Percentiles rank a stretch among this genome's conserved stretches.
These are phyloP conservation scores for Ceratobasidium sp. DNA, from an alignment of 1,284 basidiomycete genomes.

Conservation along the genomic window DNA sequence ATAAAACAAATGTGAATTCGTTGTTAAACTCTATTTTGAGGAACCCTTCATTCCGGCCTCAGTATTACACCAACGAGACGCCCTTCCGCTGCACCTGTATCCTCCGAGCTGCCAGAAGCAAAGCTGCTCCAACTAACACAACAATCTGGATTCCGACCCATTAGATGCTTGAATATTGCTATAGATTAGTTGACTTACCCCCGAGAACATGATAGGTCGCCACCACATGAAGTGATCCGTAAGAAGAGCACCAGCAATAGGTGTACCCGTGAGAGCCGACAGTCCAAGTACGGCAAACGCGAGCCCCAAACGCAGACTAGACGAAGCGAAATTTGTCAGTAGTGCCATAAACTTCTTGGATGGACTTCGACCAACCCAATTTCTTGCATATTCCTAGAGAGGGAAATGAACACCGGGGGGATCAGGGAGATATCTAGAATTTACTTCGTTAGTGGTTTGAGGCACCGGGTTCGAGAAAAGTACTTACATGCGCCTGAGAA, in stretches of 20 bases:
- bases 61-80: conserved; percentile 13
- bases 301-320: conserved; percentile 39
- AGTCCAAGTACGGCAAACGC: conserved; percentile 39
- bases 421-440: conserved; percentile 34
- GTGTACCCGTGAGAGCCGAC: conserved; percentile 36
- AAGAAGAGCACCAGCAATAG: conserved; percentile 42
- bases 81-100: conserved; percentile 34
- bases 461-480: background rate
- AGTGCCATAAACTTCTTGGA: no score
- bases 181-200: conserved; percentile 11
- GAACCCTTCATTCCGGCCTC: no score
- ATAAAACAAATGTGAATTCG: no score
- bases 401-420: conserved; percentile 26
- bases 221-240: conserved; percentile 34
- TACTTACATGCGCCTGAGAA: conserved; percentile 43
- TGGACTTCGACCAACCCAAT: conserved; percentile 31
- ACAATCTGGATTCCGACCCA: conserved; percentile 1
- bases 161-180: background rate
- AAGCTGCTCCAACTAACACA: conserved; percentile 20
- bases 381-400: conserved; percentile 38
- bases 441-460: background rate
- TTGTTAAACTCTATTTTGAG: no score
- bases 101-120: conserved; percentile 8
- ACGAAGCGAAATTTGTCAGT: background rate
- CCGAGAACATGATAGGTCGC: conserved; percentile 38